Evolutionary conservation across 2,329 filamentous ascomycete species (phyloP).

Genomic region (Exophiala alcalophila): DNA sequence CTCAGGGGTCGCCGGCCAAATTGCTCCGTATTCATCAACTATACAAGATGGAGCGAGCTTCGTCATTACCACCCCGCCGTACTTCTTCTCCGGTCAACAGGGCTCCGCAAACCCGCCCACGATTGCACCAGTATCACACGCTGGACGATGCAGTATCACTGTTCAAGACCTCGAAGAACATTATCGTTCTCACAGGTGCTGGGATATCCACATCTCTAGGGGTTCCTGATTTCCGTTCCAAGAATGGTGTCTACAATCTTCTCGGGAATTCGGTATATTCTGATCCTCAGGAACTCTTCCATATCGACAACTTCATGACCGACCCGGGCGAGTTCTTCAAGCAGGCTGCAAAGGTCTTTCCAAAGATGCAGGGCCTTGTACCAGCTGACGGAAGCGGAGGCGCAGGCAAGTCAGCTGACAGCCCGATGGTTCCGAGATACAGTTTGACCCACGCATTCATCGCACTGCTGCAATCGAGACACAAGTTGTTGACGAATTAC

Average conservation of each 20-base stretch:
- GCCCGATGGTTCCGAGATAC: slow-evolving; percentile 57
- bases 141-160: slow-evolving; percentile 82
- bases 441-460: slow-evolving; percentile 96
- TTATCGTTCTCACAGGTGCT: slow-evolving; percentile 90
- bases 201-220: slow-evolving; percentile 96
- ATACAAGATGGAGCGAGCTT: slow-evolving; percentile 17
- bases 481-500: slow-evolving; percentile 92
- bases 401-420: slow-evolving; percentile 4
- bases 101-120: slow-evolving; percentile 20
- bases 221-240: slow-evolving; percentile 95
- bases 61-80: slow-evolving; percentile 20
- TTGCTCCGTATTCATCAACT: slow-evolving; percentile 18
- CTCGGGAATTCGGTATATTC: slow-evolving; percentile 70
- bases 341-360: slow-evolving; percentile 69
- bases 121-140: slow-evolving; percentile 65
- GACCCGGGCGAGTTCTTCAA: slow-evolving; percentile 84
- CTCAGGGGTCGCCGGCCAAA: slow-evolving; percentile 18
- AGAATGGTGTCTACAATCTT: slow-evolving; percentile 57
- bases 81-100: slow-evolving; percentile 19
- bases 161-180: slow-evolving; percentile 71
- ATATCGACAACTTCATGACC: slow-evolving; percentile 79
- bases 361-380: slow-evolving; percentile 46
- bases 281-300: slow-evolving; percentile 94
- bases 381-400: slow-evolving; percentile 4
- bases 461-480: slow-evolving; percentile 77